Evolutionary conservation across 2,329 filamentous ascomycete genomes (phyloP), one percentile per base, ranked within the genome.

Genomic region (Gnomoniopsis sp.): DNA sequence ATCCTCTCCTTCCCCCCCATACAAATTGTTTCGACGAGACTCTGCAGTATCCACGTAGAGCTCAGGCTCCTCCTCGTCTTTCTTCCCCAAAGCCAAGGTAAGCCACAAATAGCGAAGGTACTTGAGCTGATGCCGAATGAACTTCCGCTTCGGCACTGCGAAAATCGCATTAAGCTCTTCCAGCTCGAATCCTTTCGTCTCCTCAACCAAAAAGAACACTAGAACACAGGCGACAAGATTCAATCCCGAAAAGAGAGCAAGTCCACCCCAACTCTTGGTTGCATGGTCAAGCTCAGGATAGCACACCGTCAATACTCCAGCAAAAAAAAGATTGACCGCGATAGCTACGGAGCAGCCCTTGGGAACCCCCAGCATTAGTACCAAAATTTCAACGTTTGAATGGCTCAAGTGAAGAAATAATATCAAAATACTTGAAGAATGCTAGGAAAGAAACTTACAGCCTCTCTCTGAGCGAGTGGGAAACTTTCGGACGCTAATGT

Each of bases 401-500:
- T n/a, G n/a, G n/a, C n/a, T 36, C 34, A 36, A 36, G 34, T 15
- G 34, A 7, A 38, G 34, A 8, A 15, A 8, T 15, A 38, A 15
- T 38, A 8, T 8, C 8, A 38, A 38, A 43, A n/a, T n/a, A 12
- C 6, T 6, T n/a, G 6, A 11, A 43, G 46, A 38, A 44, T n/a
- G 11, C 11, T 12, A 15, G 34, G 11, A 17, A 36, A 33, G 6
- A n/a, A 36, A 62, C 63, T 58, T 61, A 70, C 67, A 10, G 77
- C 73, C 65, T 81, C 79, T 60, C 79, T 72, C 60, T 81, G 76
- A 4, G 76, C 77, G 1, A 80, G 65, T 0, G 79, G 78, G 58
- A 81, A 82, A 51, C 76, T 77, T 63, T 81, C 79, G 3, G 78
- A 78, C 14, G 78, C 79, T 19, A 81, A 70, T 2, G 77, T 81